Evolutionary conservation across 192 early-diverging fungal genomes (phyloP).

Genomic region (Rhizophagus clarus): DNA sequence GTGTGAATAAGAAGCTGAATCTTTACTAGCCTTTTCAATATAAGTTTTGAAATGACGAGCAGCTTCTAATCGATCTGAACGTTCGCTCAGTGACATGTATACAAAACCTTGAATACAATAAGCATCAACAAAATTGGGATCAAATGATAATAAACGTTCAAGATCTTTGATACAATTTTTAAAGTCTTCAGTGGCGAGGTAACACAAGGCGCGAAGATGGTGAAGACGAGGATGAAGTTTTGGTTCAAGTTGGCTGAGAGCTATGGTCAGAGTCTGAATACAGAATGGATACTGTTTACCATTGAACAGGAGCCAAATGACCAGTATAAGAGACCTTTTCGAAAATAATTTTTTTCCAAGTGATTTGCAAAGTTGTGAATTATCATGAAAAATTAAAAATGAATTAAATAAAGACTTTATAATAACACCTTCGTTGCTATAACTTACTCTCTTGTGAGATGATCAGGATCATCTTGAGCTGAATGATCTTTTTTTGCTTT

Average conservation of each 20-base stretch:
- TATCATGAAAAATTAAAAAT: not conserved
- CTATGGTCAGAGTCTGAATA: constrained; percentile 57
- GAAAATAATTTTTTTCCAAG: not conserved
- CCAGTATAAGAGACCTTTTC: constrained; percentile 37
- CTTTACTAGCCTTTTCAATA: constrained; percentile 51
- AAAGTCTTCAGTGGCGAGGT: constrained; percentile 47
- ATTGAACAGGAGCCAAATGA: constrained; percentile 59
- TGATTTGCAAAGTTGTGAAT: not conserved
- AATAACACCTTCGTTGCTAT: not conserved
- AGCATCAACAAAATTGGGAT: constrained; percentile 37
- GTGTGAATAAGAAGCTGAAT: constrained; percentile 53
- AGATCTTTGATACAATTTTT: constrained; percentile 43
- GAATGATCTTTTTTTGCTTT: constrained; percentile 9
- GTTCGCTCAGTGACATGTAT: constrained; percentile 42
- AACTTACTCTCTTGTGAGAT: constrained; percentile 32
- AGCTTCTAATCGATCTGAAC: constrained; percentile 47
- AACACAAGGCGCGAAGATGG: constrained; percentile 58
- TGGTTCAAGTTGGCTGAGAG: constrained; percentile 50
- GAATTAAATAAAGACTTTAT: not conserved
- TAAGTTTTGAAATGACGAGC: constrained; percentile 54
- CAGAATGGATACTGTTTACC: constrained; percentile 62
- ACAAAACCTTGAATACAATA: constrained; percentile 41
- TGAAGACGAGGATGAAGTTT: constrained; percentile 54
- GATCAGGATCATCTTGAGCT: constrained; percentile 4
- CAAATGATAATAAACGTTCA: constrained; percentile 26